Evolutionary conservation across 306 rosid genomes (phyloP).

Genomic region (Castanea crenata): DNA sequence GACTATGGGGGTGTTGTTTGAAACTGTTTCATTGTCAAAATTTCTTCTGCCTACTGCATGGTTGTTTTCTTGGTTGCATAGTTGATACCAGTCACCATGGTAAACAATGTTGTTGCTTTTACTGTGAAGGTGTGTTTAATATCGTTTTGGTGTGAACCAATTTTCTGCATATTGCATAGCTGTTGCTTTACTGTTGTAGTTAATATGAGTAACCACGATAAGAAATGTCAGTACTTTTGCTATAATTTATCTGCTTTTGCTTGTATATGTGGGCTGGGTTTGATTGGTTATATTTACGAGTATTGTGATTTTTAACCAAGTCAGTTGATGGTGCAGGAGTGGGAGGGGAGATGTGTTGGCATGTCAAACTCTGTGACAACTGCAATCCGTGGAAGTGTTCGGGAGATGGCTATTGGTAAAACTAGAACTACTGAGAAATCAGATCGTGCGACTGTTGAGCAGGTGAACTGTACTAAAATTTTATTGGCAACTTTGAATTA

Average conservation of each 20-base stretch:
- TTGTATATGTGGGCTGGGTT: neutral
- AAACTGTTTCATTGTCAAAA: no score
- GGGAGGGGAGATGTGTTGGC: conserved; percentile 87
- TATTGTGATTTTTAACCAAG: neutral
- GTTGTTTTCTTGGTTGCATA: no score
- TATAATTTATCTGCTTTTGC: neutral
- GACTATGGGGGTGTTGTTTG: no score
- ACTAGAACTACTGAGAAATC: conserved; percentile 85
- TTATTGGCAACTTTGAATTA: neutral
- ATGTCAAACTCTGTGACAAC: conserved; percentile 92
- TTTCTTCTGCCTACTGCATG: no score
- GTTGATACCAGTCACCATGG: no score
- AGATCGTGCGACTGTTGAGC: conserved; percentile 95
- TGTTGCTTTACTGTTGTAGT: no score
- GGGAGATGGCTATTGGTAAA: conserved; percentile 80
- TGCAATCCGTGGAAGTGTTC: conserved; percentile 78
- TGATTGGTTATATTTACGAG: neutral
- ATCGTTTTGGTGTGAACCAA: no score
- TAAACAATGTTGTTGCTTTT: no score
- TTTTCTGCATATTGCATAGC: no score
- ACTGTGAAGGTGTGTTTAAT: no score
- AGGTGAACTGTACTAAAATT: conserved; percentile 39
- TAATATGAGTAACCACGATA: neutral
- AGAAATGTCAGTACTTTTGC: neutral
- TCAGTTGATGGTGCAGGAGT: conserved; percentile 56